A percentile compares a stretch with the other conserved stretches of the same genome.
These are phyloP conservation scores for Podospora tetraspora DNA, from an alignment of 495 filamentous ascomycete genomes.

Conservation along the genomic window DNA sequence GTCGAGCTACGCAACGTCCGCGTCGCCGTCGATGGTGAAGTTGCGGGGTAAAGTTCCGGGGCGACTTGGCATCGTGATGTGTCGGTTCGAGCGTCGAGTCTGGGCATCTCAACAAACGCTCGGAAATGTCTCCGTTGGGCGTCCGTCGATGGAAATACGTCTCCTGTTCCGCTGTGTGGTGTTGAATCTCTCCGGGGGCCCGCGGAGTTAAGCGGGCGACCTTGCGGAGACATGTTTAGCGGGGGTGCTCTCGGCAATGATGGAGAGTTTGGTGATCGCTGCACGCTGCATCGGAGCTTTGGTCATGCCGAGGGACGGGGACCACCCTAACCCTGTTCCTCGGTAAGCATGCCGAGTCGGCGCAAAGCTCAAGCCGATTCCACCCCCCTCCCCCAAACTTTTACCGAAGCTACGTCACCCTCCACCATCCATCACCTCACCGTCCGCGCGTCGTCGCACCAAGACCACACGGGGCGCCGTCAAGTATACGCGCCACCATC, in stretches of 20 bases:
- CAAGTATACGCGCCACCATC: not conserved
- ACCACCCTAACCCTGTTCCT: not conserved
- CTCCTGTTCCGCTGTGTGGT: not conserved
- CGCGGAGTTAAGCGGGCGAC: not conserved
- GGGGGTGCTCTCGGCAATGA: not conserved
- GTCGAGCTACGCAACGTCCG: not conserved
- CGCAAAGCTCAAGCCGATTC: not conserved
- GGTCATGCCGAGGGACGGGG: not conserved
- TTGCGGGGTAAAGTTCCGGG: slow-evolving; percentile 5
- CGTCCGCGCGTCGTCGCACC: not conserved
- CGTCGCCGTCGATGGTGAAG: slow-evolving; percentile 2
- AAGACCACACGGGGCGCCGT: slow-evolving; percentile 11
- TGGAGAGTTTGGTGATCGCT: not conserved
- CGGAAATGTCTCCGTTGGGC: not conserved
- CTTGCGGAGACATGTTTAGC: not conserved
- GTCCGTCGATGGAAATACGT: not conserved
- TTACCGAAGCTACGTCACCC: not conserved
- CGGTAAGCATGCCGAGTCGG: not conserved
- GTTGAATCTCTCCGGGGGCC: not conserved
- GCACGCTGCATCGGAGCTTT: not conserved
- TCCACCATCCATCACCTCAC: not conserved
- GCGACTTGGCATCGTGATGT: not conserved
- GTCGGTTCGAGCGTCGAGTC: not conserved
- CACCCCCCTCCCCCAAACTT: not conserved
- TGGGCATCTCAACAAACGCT: not conserved